A percentile compares a stretch with the other conserved stretches of the same genome.
Evolutionary conservation across 1,284 basidiomycete genomes (phyloP).

Genomic region (Gomphus bonarii): DNA sequence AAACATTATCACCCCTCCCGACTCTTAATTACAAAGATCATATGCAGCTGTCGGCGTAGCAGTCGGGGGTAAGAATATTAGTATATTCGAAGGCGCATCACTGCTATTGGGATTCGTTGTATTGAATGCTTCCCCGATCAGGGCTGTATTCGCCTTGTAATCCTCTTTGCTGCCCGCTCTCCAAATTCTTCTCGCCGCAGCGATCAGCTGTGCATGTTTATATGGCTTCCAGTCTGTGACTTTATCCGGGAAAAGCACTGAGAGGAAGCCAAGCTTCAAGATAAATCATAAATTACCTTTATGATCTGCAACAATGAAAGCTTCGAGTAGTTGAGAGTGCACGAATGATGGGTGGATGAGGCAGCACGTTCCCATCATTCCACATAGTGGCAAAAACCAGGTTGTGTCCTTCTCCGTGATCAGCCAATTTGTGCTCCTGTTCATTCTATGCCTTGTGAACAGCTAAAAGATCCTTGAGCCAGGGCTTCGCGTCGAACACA

Average conservation of each 20-base stretch:
- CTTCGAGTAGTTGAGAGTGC: slow-evolving; percentile 48
- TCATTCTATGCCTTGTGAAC: slow-evolving; percentile 57
- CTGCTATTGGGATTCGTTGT: too few relatives aligned
- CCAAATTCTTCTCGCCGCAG: slow-evolving; percentile 28
- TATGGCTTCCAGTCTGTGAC: slow-evolving; percentile 32
- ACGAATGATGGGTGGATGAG: slow-evolving; percentile 61
- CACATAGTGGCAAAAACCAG: slow-evolving; percentile 55
- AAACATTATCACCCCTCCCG: too few relatives aligned
- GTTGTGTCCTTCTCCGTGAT: slow-evolving; percentile 41
- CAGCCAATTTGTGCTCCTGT: slow-evolving; percentile 41
- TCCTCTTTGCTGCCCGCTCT: slow-evolving; percentile 35
- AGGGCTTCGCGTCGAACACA: slow-evolving; percentile 46
- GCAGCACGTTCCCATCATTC: slow-evolving; percentile 49
- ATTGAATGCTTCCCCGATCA: slow-evolving; percentile 39
- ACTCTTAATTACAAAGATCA: too few relatives aligned
- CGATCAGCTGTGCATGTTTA: slow-evolving; percentile 28
- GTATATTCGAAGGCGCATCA: too few relatives aligned
- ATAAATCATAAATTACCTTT: slow-evolving; percentile 28
- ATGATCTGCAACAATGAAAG: slow-evolving; percentile 58
- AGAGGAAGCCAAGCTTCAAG: background rate
- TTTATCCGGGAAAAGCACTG: slow-evolving; percentile 13
- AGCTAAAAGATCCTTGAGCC: slow-evolving; percentile 57
- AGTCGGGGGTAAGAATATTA: too few relatives aligned
- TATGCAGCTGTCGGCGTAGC: too few relatives aligned
- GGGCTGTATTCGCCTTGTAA: slow-evolving; percentile 26